Base-by-base conservation (phyloP, 2,329 filamentous ascomycete genomes). In the Cladophialophora psammophila region DNA sequence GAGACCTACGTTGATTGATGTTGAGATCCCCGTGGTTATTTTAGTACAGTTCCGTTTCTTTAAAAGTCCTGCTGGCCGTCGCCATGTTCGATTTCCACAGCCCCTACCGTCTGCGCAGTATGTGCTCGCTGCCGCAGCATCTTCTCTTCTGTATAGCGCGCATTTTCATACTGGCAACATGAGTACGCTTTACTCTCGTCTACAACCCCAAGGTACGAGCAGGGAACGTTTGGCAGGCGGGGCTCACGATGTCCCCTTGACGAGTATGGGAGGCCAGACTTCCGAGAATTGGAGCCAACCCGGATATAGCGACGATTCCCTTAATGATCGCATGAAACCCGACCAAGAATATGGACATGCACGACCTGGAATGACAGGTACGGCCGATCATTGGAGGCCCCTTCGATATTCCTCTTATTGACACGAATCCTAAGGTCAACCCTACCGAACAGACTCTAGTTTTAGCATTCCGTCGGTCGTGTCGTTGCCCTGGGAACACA, bases 401-500 rank as follows among this genome's bases (percentile, higher is more conserved):
- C n/a, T 18, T 15, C 38, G 15, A 34, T 31, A 10, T 26, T 26
- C 2, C 26, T 26, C 26, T 31, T 9, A 31, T 12, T 12, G 36
- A 42, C 18, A 26, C 45, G 38, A 48, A 34, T 31, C 31, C 7
- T 26, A 59, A 42, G 58, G 45, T 15, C 31, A 35, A 36, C 10
- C 15, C 18, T 48, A 53, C 26, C 53, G 62, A 32, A 64, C 32
- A 34, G 53, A 13, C 55, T 42, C 55, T 15, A 40, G 42, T 18
- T 45, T 60, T 54, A 64, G 40, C 62, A 64, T 64, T 18, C 62
- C 20, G 9, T 32, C 60, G 18, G 36, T 55, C 18, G 52, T 60
- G 26, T 64, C 61, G 13, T 36, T 48, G 38, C 65, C 66, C 48
- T 68, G 62, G 62, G 58, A 60, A 32, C 66, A 68, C 32, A 60